Conservation (phyloP, 192 early-diverging fungal genomes). For the Phycomyces nitens region DNA sequence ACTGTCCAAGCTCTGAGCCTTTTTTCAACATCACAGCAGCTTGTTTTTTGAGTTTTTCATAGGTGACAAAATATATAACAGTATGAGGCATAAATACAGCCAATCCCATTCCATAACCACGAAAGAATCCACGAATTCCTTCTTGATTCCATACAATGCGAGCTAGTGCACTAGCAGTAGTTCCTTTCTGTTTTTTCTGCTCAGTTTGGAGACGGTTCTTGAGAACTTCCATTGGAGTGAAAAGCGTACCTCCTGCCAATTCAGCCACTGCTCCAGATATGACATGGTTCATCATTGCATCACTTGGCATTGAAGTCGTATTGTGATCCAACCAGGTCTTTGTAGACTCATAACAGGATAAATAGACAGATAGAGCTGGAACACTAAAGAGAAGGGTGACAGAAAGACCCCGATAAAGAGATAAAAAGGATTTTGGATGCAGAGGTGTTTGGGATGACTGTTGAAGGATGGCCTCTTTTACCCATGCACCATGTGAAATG, state of each 20-base stretch:
- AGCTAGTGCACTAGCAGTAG: not conserved
- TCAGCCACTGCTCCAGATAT: slow-evolving; percentile 60
- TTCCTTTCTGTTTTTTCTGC: not conserved
- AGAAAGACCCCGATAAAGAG: slow-evolving; percentile 69
- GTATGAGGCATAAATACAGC: slow-evolving; percentile 76
- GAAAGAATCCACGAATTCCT: slow-evolving; percentile 65
- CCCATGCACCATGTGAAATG: slow-evolving; percentile 6
- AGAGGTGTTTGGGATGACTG: slow-evolving; percentile 14
- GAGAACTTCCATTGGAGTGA: slow-evolving; percentile 85
- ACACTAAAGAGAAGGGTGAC: slow-evolving; percentile 63
- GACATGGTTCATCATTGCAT: slow-evolving; percentile 52
- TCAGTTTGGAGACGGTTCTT: slow-evolving; percentile 66
- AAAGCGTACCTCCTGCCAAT: slow-evolving; percentile 60
- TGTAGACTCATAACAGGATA: slow-evolving; percentile 65
- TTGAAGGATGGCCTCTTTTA: slow-evolving; percentile 22
- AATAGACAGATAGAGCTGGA: slow-evolving; percentile 66
- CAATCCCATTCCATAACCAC: slow-evolving; percentile 65
- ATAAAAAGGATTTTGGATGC: slow-evolving; percentile 9
- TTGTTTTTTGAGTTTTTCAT: slow-evolving; percentile 49
- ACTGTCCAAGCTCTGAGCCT: slow-evolving; percentile 1
- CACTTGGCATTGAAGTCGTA: slow-evolving; percentile 2
- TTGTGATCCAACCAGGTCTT: slow-evolving; percentile 37
- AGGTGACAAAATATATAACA: slow-evolving; percentile 65
- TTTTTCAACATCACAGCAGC: not conserved
- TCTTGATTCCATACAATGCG: slow-evolving; percentile 27